Evolutionary conservation across 1,139 yeast genomes (phyloP), one percentile per base, ranked within the genome.

Genomic region (Tardiomyces depauwii): DNA sequence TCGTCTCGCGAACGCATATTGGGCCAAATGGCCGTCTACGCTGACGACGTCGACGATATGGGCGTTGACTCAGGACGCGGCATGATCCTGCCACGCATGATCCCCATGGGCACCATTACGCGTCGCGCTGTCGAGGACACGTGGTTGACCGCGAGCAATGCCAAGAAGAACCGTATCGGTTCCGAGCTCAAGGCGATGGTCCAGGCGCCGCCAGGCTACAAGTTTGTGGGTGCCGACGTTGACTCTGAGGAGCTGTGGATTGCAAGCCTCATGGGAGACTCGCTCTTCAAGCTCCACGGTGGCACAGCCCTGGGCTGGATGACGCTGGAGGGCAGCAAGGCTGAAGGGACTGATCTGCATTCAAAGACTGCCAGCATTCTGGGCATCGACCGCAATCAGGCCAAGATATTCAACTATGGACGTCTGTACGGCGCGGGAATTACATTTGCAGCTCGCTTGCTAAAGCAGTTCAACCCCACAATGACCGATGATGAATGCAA

Each of bases 181-280:
- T 88, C 97, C 1, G 99, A 93, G 60, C 70, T 91, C 50, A 93
- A 93, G 63, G 79, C 96, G 0, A 78, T 87, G 70, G 70, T 93
- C 6, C 71, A 74, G 50, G 96, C 97, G 0, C 99, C 99, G 0
- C 68, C 75, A 2, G 97, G 97, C 0, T 91, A 88, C 61, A 77
- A 78, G 42, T 84, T 93, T 66, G 95, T 93, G 11, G 99, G 98
- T 6, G 99, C 99, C 1, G 69, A 93, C 69, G 99, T 93, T 4
- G 99, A 93, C 64, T 86, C 96, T 40, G 98, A 93, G 61, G 99
- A 93, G 60, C 71, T 93, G 44, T 93, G 99, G 99, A 91, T 93
- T 55, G 98, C 98, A 0, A 84, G 96, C 25, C 69, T 93, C 39
- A 80, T 91, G 43, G 97, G 98, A 1, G 99, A 93, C 62, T 81